Evolutionary conservation across 2,329 filamentous ascomycete species (phyloP), one percentile per base, ranked within the genome.

Genomic region (Diaporthe australafricana): DNA sequence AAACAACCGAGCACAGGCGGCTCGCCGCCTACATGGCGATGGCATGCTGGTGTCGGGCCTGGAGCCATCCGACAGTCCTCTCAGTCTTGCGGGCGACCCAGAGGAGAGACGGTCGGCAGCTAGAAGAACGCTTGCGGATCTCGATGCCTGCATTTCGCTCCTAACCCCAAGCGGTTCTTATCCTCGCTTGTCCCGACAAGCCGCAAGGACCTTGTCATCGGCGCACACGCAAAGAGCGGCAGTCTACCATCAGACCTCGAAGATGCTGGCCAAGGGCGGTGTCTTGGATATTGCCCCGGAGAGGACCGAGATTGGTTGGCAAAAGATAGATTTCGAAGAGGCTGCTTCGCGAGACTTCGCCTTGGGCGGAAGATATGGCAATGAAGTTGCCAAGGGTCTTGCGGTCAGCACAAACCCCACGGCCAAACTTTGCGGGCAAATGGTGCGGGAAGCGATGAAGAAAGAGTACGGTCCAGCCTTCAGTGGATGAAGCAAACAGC

Each of bases 1-100:
- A 71, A 93, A 94, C 79, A 95, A 96, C 80, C 87, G 93, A 63
- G 93, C 91, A 3, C 93, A 95, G 79, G 86, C 91, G 11, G 76
- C 88, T 38, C 84, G 92, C 27, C 84, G 91, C 60, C 81, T 90
- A 70, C 90, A 92, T 74, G 91, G 91, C 14, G 90, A 93, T 77
- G 82, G 84, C 2, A 84, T 91, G 77, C 81, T 92, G 27, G 79
- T 90, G 45, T 76, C 79, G 30, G 78, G 82, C 30, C 81, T 81
- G 17, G 77, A 78, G 0, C 79, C 80, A 56, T 81, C 78, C 63
- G 77, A 81, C 8, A 83, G 80, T 75, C 85, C 84, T 32, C 79
- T 89, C 55, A 78, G 87, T 11, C 77, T 81, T 14, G 82, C 80
- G 3, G 80, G 80, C 4, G 76, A 76, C 6, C 73, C 76, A 3